Conservation (phyloP, 495 filamentous ascomycete species). For the Barbatosphaeria neglecta region DNA sequence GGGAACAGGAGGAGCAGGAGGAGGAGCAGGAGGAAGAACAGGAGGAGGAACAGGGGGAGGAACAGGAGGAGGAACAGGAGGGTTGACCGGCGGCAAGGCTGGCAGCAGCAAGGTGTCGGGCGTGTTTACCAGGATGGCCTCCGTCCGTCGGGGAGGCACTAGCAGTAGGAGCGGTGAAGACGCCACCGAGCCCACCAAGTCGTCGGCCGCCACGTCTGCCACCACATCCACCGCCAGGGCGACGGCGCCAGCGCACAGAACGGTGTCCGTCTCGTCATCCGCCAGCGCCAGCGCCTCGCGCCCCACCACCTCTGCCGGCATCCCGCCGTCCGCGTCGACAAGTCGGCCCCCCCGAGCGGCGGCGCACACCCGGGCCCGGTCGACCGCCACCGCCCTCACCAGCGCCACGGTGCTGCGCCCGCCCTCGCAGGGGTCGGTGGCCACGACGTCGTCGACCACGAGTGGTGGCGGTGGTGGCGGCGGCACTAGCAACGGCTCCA, state of each 20-base stretch:
- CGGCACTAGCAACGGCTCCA: too few species aligned
- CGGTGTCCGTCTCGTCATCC: not conserved
- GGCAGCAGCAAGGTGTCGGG: slow-evolving; percentile 2
- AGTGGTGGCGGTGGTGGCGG: not conserved
- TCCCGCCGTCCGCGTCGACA: slow-evolving; percentile 4
- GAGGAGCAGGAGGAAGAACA: too few species aligned
- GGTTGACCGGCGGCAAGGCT: slow-evolving; percentile 3
- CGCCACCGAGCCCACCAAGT: not conserved
- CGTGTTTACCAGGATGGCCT: slow-evolving; percentile 2
- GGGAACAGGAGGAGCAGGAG: slow-evolving; percentile 4
- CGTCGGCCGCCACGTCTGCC: not conserved
- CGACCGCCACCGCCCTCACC: slow-evolving; percentile 29
- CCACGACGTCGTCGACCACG: slow-evolving; percentile 7
- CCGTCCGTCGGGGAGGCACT: not conserved
- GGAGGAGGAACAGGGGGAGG: too few species aligned
- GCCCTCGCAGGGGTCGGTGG: slow-evolving; percentile 14
- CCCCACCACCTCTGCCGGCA: slow-evolving; percentile 11
- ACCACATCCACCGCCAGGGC: not conserved
- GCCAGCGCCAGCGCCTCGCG: slow-evolving; percentile 11
- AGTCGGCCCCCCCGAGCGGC: not conserved
- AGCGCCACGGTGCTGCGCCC: slow-evolving; percentile 33
- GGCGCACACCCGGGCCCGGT: slow-evolving; percentile 24
- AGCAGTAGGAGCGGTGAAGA: not conserved
- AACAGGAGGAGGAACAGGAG: too few species aligned
- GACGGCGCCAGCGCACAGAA: slow-evolving; percentile 4